These are phyloP conservation scores for Mucor plumbeus DNA, from an alignment of 371 early-diverging fungal genomes.

Conservation along the genomic window DNA sequence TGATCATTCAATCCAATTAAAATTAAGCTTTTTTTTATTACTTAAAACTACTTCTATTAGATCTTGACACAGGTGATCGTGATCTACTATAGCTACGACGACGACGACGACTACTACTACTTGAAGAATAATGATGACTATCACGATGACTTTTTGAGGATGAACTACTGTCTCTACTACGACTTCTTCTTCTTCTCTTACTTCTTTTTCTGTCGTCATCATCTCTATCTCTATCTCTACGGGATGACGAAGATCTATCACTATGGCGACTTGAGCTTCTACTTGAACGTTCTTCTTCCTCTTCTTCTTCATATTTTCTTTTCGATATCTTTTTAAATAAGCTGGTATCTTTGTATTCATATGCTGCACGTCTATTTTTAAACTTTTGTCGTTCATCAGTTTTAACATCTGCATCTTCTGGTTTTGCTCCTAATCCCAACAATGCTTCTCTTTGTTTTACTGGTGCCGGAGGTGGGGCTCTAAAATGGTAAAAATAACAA, in stretches of 20 bases:
- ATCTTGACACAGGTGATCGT: conserved; percentile 12
- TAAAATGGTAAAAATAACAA: conserved; percentile 22
- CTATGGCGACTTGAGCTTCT: conserved; percentile 7
- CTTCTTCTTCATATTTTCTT: conserved; percentile 34
- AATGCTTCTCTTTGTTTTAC: conserved; percentile 70
- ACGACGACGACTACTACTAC: conserved; percentile 9
- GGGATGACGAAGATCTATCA: conserved; percentile 1
- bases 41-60: not conserved
- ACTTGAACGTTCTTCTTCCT: not conserved
- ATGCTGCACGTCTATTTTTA: conserved; percentile 33
- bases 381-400: conserved; percentile 21
- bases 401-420: conserved; percentile 45
- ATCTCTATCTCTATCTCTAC: not conserved
- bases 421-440: conserved; percentile 79
- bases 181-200: conserved; percentile 13
- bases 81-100: conserved; percentile 12
- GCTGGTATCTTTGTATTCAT: conserved; percentile 48
- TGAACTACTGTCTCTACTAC: conserved; percentile 19
- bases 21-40: conserved; percentile 9
- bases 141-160: not conserved
- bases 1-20: not conserved
- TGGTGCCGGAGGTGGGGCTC: conserved; percentile 41
- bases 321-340: conserved; percentile 52
- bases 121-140: not conserved
- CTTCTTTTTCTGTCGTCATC: conserved; percentile 4